Percentiles rank a stretch among this genome's conserved stretches.
Conservation (phyloP, 257 asterid species). For the Apocynum venetum region DNA sequence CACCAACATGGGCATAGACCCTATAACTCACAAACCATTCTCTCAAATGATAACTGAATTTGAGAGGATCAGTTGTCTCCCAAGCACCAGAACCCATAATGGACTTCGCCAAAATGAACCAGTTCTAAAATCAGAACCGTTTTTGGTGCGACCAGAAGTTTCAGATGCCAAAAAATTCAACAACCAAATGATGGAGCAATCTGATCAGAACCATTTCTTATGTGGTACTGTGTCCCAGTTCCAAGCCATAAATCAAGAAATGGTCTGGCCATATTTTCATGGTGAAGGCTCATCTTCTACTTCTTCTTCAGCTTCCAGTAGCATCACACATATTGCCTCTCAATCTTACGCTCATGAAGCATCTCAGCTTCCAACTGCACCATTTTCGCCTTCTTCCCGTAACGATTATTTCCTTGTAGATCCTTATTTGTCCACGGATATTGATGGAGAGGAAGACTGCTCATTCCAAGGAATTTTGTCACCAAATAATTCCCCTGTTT, state of each 20-base stretch:
- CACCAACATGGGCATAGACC: slow-evolving; percentile 82
- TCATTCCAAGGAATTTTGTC: slow-evolving; percentile 19
- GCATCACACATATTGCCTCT: slow-evolving; percentile 34
- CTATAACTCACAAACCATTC: slow-evolving; percentile 93
- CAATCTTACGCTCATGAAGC: slow-evolving; percentile 5
- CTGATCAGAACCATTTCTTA: slow-evolving; percentile 17
- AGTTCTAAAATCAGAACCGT: slow-evolving; percentile 12
- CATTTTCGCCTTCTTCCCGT: slow-evolving; percentile 37
- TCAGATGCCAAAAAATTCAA: slow-evolving; percentile 11
- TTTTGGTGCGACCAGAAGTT: slow-evolving; percentile 12
- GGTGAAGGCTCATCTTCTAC: slow-evolving; percentile 40
- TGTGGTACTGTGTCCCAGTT: slow-evolving; percentile 17
- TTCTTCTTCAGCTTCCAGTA: slow-evolving; percentile 35
- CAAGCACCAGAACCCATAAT: slow-evolving; percentile 33
- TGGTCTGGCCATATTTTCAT: slow-evolving; percentile 24
- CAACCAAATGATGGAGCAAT: slow-evolving; percentile 14
- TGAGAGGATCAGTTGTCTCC: slow-evolving; percentile 57
- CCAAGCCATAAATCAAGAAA: slow-evolving; percentile 29
- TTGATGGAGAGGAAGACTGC: slow-evolving; percentile 20
- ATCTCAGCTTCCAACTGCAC: slow-evolving; percentile 25
- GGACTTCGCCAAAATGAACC: slow-evolving; percentile 24
- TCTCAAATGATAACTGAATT: slow-evolving; percentile 74
- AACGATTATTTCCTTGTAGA: slow-evolving; percentile 39
- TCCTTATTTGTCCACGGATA: slow-evolving; percentile 15
- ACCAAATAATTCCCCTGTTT: slow-evolving; percentile 10